Evolutionary conservation across 768 basidiomycete genomes (phyloP).

Genomic region (Scleroderma citrinum): DNA sequence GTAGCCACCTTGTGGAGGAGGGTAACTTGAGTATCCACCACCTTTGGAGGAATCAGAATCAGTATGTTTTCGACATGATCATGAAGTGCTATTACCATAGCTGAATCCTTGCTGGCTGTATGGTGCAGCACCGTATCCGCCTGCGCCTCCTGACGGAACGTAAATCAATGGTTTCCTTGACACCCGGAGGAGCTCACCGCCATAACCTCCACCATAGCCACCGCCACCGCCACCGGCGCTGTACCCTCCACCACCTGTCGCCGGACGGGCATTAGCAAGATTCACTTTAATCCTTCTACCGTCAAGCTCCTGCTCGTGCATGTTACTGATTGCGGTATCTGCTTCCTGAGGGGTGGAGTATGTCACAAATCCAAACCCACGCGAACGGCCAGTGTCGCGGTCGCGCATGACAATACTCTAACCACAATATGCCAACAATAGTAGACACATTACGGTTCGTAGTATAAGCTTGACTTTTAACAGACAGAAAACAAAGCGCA

Average conservation of each 20-base stretch:
- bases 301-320: constrained; percentile 93
- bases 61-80: background rate
- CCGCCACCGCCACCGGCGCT: constrained; percentile 27
- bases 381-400: constrained; percentile 94
- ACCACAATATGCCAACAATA: constrained; percentile 27
- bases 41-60: background rate
- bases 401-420: constrained; percentile 98
- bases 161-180: background rate
- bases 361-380: constrained; percentile 96
- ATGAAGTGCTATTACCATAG: background rate
- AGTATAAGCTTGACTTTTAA: constrained; percentile 18
- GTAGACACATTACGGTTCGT: constrained; percentile 1
- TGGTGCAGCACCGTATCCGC: background rate
- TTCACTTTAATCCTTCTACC: constrained; percentile 89
- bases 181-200: background rate
- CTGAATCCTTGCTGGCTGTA: no score
- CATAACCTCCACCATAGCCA: constrained; percentile 22
- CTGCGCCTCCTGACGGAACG: background rate
- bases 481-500: constrained; percentile 51
- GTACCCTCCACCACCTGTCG: constrained; percentile 36
- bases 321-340: constrained; percentile 60
- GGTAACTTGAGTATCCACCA: background rate
- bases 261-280: constrained; percentile 66
- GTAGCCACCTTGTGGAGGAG: background rate
- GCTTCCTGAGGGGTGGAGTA: constrained; percentile 61